Evolutionary conservation across 2,329 filamentous ascomycete species (phyloP), one percentile per base, ranked within the genome.

Genomic region (Phoma sp.): DNA sequence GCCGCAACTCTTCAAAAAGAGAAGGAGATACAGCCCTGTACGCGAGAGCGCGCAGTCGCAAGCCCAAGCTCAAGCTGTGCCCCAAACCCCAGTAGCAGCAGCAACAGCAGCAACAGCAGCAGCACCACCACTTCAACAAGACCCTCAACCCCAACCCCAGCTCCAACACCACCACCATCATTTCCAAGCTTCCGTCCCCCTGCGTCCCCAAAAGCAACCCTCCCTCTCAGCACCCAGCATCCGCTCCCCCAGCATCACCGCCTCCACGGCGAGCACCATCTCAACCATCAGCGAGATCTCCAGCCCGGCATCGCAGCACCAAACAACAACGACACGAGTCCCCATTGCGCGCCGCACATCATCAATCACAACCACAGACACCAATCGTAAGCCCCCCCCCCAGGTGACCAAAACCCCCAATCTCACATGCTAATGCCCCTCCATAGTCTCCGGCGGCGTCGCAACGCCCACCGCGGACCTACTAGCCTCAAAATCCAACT

Each of bases 1-100:
- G 67, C 66, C 66, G 13, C 66, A 70, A 22, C 24, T 70, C 9
- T 69, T 70, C 58, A 70, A 70, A 32, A 70, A 70, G 61, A 65
- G 67, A 36, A 63, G 67, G 43, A 61, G 67, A 64, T 66, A 68
- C 53, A 70, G 67, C 55, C 67, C 67, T 6, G 62, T 66, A 14
- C 52, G 66, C 42, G 67, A 70, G 45, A 67, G 64, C 46, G 65
- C 58, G 7, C 64, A 64, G 10, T 56, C 63, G 42, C 62, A 64
- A 14, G 55, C 57, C 11, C 59, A 64, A 22, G 18, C 2, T 18
- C 18, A 18, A 18, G 18, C 18, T 18, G 18, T 18, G 18, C 18
- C 18, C 18, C 18, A 18, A 18, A 18, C 18, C 18, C 18, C 18
- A 18, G n/a, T n/a, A n/a, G n/a, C n/a, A n/a, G n/a, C n/a, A n/a